Base-by-base conservation (phyloP, 805 yeast species). In the Isabelozyma pseudorhagii region DNA sequence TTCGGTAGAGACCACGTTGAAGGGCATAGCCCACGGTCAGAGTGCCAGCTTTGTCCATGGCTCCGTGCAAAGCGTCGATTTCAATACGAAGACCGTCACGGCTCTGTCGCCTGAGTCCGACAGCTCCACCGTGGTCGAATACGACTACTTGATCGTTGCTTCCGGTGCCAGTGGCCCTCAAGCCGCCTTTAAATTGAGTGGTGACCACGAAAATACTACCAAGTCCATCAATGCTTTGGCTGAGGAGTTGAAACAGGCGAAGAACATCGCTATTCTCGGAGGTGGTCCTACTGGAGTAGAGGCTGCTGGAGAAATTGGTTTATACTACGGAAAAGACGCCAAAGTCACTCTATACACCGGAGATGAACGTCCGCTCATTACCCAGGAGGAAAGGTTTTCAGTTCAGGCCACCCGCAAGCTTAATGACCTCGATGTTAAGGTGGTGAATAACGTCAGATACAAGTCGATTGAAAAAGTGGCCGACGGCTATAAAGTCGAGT, bases 271-370 rank as follows among this genome's bases (percentile, higher is more conserved):
- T 1, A 54, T 73, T 5, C 42, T 73, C n/a, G 78, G 75, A 4
- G 75, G 69, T 15, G 75, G 74, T n/a, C 50, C 65, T 17, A 66
- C 74, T 13, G 75, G 74, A 4, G 73, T 71, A 9, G 77, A 73
- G 50, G 42, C 59, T 10, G 67, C 74, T 7, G 74, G 72, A 9
- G 78, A 72, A 47, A 55, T 72, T 31, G 74, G 65, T 3, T 49
- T 34, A 15, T 46, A 40, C 11, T 61, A 46, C 42, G 55, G 59
- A 10, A 45, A 46, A 5, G 44, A 47, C 15, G 51, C 56, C 28
- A 39, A 54, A 17, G 61, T 66, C 14, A 55, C 60, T 7, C 54
- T 66, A 36, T 59, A 54, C 50, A 55, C 69, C 7, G 67, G 66
- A 44, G 14, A 62, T 45, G 4, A 42, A 43, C 49, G 44, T 25